These are phyloP conservation scores for Marasmius fiardii DNA, from an alignment of 1,284 basidiomycete species.

Conservation along the genomic window DNA sequence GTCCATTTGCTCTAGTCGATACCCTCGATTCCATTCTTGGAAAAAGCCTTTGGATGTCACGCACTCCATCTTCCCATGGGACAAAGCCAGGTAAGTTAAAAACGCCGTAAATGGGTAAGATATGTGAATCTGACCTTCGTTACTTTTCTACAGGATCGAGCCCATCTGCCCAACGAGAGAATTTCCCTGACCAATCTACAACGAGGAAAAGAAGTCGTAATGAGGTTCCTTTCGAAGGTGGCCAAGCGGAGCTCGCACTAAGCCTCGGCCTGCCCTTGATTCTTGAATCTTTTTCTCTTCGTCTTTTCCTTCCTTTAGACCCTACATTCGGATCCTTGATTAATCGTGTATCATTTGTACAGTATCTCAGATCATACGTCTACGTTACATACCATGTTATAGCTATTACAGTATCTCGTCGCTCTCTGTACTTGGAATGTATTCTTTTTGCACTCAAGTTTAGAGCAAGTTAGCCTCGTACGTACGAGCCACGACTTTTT, in stretches of 20 bases:
- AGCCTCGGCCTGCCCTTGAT: neutral
- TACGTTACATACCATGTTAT: too few relatives aligned
- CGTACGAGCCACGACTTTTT: too few relatives aligned
- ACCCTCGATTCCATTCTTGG: conserved; percentile 89
- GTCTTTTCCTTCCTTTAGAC: too few relatives aligned
- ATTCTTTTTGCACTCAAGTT: too few relatives aligned
- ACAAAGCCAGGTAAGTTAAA: conserved; percentile 64
- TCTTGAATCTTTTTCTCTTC: too few relatives aligned
- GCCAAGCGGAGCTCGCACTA: conserved; percentile 11
- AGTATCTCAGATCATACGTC: too few relatives aligned
- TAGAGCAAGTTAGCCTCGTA: too few relatives aligned
- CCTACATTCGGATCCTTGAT: too few relatives aligned
- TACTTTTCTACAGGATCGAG: conserved; percentile 60
- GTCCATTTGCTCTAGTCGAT: conserved; percentile 55
- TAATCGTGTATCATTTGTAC: too few relatives aligned
- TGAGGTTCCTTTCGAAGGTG: conserved; percentile 59
- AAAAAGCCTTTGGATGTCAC: conserved; percentile 83
- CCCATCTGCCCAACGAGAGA: conserved; percentile 84
- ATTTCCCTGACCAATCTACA: conserved; percentile 76
- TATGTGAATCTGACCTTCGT: neutral
- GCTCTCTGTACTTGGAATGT: too few relatives aligned
- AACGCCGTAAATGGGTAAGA: too few relatives aligned
- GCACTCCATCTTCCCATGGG: conserved; percentile 90
- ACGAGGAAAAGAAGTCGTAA: conserved; percentile 71
- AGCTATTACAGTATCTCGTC: too few relatives aligned